Evolutionary conservation across 805 yeast genomes (phyloP).

Genomic region (Maudiozyma pseudohumilis): DNA sequence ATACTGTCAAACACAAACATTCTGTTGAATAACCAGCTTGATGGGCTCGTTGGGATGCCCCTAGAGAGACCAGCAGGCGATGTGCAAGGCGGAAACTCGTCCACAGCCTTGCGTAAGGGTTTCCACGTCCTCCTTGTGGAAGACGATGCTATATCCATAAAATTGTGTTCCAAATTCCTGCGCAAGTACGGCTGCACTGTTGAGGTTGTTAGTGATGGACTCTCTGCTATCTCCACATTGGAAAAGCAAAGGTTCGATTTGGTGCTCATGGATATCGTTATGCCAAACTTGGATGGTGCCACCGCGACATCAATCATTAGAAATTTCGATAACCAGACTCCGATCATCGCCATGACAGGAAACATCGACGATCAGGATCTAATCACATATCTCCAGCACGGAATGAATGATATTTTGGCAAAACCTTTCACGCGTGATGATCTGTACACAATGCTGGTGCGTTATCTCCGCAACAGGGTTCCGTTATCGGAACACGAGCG

Average conservation of each 20-base stretch:
- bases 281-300: slow-evolving; percentile 84
- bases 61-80: slow-evolving; percentile 4
- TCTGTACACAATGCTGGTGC: slow-evolving; percentile 64
- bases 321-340: slow-evolving; percentile 73
- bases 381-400: slow-evolving; percentile 71
- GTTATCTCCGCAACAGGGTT: slow-evolving; percentile 48
- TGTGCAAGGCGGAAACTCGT: slow-evolving; percentile 1
- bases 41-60: background rate
- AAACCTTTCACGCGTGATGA: slow-evolving; percentile 91
- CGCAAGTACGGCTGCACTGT: slow-evolving; percentile 86
- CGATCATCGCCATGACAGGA: slow-evolving; percentile 92
- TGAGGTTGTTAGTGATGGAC: slow-evolving; percentile 86
- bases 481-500: slow-evolving; percentile 28
- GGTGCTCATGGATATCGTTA: slow-evolving; percentile 78
- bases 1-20: background rate
- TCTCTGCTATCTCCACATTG: slow-evolving; percentile 71
- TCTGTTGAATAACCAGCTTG: slow-evolving; percentile 4
- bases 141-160: slow-evolving; percentile 75
- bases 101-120: slow-evolving; percentile 28
- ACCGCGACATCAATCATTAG: slow-evolving; percentile 86
- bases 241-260: slow-evolving; percentile 65
- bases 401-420: slow-evolving; percentile 86
- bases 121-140: slow-evolving; percentile 70
- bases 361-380: slow-evolving; percentile 76
- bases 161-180: slow-evolving; percentile 71